A percentile compares a stretch with the other conserved stretches of the same genome.
phyloP scores from a whole-genome alignment of 352 stramenopile species.

The Phytophthora citricola region DNA sequence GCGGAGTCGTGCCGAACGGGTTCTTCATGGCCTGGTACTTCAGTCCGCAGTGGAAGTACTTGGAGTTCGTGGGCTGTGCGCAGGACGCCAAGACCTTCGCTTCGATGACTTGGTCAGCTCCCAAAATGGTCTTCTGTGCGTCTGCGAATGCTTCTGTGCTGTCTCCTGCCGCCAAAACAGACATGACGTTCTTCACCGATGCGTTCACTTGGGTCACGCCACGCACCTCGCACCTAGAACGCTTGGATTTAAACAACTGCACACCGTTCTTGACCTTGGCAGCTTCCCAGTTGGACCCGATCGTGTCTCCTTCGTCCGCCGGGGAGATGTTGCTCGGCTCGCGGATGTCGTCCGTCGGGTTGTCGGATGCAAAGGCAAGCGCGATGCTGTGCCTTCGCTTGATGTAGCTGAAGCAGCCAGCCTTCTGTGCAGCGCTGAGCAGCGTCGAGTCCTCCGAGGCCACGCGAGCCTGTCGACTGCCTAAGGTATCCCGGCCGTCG shows the following conservation, averaged over 20 bases:
- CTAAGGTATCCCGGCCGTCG: slow-evolving; percentile 18
- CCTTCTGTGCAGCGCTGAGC: slow-evolving; percentile 73
- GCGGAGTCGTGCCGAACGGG: slow-evolving; percentile 61
- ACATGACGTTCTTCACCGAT: slow-evolving; percentile 87
- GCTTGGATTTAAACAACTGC: slow-evolving; percentile 71
- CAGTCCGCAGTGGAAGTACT: slow-evolving; percentile 83
- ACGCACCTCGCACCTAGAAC: slow-evolving; percentile 78
- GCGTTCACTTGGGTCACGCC: slow-evolving; percentile 76
- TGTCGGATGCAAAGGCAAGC: slow-evolving; percentile 67
- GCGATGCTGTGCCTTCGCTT: slow-evolving; percentile 76
- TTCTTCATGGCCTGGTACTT: slow-evolving; percentile 89
- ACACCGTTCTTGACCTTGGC: slow-evolving; percentile 76
- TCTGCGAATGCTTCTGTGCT: slow-evolving; percentile 63
- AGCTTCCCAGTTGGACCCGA: slow-evolving; percentile 62
- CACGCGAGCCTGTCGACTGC: slow-evolving; percentile 8
- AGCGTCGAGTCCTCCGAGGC: slow-evolving; percentile 19
- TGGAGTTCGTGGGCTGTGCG: slow-evolving; percentile 56
- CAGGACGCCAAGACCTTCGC: slow-evolving; percentile 73
- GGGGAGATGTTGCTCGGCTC: slow-evolving; percentile 42
- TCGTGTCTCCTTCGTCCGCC: slow-evolving; percentile 25
- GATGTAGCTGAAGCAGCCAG: slow-evolving; percentile 87
- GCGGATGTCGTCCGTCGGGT: slow-evolving; percentile 28
- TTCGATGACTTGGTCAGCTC: slow-evolving; percentile 69
- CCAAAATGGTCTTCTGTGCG: slow-evolving; percentile 68
- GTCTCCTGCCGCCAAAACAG: slow-evolving; percentile 61